phyloP scores from a whole-genome alignment of 129 eudicot genomes.

The Escallonia rubra region DNA sequence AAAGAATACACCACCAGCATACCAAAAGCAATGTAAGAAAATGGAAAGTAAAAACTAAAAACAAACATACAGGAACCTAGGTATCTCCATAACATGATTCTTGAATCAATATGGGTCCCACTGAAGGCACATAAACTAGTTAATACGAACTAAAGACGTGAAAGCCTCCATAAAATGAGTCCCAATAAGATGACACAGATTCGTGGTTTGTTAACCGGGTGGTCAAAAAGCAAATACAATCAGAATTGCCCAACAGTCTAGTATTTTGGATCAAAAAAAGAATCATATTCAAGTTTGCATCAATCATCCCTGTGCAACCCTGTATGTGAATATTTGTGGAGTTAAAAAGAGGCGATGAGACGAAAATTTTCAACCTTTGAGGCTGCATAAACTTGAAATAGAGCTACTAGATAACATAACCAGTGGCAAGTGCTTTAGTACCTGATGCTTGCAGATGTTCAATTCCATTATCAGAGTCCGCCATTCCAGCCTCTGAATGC shows the following conservation, averaged over 20 bases:
- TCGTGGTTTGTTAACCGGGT: not conserved
- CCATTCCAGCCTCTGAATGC: not conserved
- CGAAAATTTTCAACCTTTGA: not conserved
- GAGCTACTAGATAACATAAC: not conserved
- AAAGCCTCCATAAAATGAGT: not conserved
- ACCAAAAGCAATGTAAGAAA: no score
- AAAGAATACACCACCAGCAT: no score
- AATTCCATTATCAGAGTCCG: conserved; percentile 1
- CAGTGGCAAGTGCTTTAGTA: not conserved
- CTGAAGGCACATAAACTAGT: no score
- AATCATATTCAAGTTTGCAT: not conserved
- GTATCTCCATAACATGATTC: no score
- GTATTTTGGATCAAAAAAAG: not conserved
- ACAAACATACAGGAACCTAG: no score
- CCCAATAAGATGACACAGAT: not conserved
- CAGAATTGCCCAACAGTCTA: not conserved
- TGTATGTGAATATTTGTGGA: no score
- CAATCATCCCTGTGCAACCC: not conserved
- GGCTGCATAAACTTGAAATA: not conserved
- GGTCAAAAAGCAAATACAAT: not conserved
- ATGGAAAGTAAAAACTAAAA: no score
- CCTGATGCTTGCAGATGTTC: conserved; percentile 20
- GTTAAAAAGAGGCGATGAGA: no score
- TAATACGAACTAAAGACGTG: not conserved
- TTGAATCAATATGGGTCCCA: no score